Percentiles rank a stretch among this genome's conserved stretches.
These are phyloP conservation scores for Annulohypoxylon stygium DNA, from an alignment of 495 filamentous ascomycete genomes.

Conservation along the genomic window DNA sequence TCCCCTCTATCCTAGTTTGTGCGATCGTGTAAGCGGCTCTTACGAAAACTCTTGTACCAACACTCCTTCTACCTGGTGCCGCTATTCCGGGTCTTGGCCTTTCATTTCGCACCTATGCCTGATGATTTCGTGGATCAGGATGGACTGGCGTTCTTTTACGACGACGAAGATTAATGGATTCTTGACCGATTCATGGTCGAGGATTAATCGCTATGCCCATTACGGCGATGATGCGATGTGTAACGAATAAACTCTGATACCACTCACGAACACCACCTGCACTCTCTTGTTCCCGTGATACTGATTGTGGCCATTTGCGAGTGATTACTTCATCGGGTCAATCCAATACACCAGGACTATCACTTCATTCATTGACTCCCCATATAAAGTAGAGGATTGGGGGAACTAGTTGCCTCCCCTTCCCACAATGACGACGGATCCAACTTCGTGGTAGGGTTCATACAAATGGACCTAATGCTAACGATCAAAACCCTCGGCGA, in stretches of 20 bases:
- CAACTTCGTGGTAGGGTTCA: not conserved
- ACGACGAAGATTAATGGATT: too few species aligned
- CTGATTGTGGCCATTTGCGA: not conserved
- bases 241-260: slow-evolving; percentile 37
- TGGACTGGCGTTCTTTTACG: slow-evolving; percentile 16
- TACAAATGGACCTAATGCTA: not conserved
- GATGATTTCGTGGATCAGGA: not conserved
- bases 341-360: not conserved
- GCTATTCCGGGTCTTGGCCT: not conserved
- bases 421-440: not conserved
- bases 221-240: slow-evolving; percentile 27
- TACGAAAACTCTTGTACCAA: slow-evolving; percentile 13
- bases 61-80: slow-evolving; percentile 2
- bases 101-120: not conserved
- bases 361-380: not conserved
- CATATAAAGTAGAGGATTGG: not conserved
- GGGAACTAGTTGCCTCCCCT: not conserved
- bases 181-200: not conserved
- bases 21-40: not conserved
- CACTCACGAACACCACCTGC: slow-evolving; percentile 12
- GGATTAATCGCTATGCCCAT: slow-evolving; percentile 7
- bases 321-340: not conserved
- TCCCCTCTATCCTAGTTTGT: slow-evolving; percentile 73
- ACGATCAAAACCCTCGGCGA: not conserved
- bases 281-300: not conserved